phyloP scores from a whole-genome alignment of 192 early-diverging fungal genomes.

The Helicostylum pulchrum region DNA sequence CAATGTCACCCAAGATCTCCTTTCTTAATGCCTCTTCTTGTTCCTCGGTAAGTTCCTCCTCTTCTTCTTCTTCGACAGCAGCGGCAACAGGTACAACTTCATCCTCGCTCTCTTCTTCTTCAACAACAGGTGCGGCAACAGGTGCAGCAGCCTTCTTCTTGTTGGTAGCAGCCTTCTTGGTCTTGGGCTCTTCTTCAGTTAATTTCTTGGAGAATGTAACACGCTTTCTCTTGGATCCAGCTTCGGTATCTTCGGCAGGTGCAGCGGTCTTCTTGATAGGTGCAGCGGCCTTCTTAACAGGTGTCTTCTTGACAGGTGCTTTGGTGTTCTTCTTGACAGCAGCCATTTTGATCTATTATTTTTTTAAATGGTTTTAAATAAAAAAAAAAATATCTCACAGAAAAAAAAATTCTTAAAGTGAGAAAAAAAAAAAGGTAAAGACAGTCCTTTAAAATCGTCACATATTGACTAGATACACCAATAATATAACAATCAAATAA shows the following conservation, averaged over 20 bases:
- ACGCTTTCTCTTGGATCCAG: constrained; percentile 12
- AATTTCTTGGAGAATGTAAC: constrained; percentile 12
- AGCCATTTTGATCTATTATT: too few species aligned
- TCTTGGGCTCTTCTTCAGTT: constrained; percentile 6
- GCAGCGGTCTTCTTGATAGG: neutral
- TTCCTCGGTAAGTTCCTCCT: constrained; percentile 38
- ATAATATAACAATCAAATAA: too few species aligned
- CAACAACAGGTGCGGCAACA: constrained; percentile 19
- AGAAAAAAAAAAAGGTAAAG: too few species aligned
- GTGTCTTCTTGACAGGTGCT: neutral
- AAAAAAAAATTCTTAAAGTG: too few species aligned
- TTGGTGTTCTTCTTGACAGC: neutral
- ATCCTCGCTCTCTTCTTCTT: constrained; percentile 28
- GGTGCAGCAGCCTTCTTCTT: constrained; percentile 9
- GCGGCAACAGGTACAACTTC: constrained; percentile 20
- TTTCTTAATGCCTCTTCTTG: constrained; percentile 45
- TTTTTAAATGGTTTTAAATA: too few species aligned
- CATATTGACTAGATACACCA: too few species aligned
- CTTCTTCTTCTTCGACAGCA: constrained; percentile 34
- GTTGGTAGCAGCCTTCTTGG: constrained; percentile 28
- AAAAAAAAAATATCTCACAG: too few species aligned
- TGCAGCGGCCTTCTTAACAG: neutral
- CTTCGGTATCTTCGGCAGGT: neutral
- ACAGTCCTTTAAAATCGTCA: too few species aligned
- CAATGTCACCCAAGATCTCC: constrained; percentile 36